Percentiles rank a stretch among this genome's conserved stretches.
phyloP scores from a whole-genome alignment of 176 grass and related monocot genomes.

The Sorghum bicolor region Sorghum_bicolor_NCBIv3 NC_012870.2:17478001-17478500 shows the following conservation, averaged over 20 bases:
- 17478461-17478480: conserved; percentile 20
- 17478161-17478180: conserved; percentile 6
- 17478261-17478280: background rate
- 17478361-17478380: conserved; percentile 35
- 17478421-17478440: conserved; percentile 25
- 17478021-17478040: background rate
- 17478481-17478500: background rate
- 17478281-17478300: background rate
- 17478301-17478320: background rate
- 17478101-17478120: background rate
- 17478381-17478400: conserved; percentile 34
- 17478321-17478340: conserved; percentile 11
- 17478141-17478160: background rate
- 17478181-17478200: conserved; percentile 15
- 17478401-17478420: conserved; percentile 8
- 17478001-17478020: background rate
- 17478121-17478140: too few relatives aligned
- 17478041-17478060: background rate
- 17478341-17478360: background rate
- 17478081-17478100: conserved; percentile 34
- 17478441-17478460: background rate
- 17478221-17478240: background rate
- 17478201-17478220: background rate
- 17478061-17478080: conserved; percentile 24
- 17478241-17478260: background rate